These are phyloP conservation scores for Fagopyrum homotropicum DNA, from an alignment of 148 eudicot species.

Conservation along the genomic window DNA sequence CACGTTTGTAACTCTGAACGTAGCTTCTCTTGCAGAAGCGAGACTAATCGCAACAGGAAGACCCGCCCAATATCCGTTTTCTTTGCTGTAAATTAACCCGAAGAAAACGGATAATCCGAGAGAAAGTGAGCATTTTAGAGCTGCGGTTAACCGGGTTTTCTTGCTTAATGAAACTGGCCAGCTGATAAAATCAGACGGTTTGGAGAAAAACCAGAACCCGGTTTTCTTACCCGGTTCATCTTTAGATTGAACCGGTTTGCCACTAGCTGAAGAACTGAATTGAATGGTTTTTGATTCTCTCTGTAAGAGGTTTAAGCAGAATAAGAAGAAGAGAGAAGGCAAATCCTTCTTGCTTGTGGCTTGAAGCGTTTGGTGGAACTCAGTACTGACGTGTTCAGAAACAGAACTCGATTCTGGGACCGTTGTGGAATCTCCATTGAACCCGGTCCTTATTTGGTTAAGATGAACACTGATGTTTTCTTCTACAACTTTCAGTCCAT, in stretches of 20 bases:
- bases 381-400: slow-evolving; percentile 16
- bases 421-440: slow-evolving; percentile 17
- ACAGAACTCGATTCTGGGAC: slow-evolving; percentile 45
- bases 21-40: slow-evolving; percentile 57
- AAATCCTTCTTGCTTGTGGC: slow-evolving; percentile 24
- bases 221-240: slow-evolving; percentile 16
- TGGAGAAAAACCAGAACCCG: slow-evolving; percentile 16
- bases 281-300: slow-evolving; percentile 29
- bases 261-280: slow-evolving; percentile 2
- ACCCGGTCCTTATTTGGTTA: slow-evolving; percentile 3
- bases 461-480: slow-evolving; percentile 28
- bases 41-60: slow-evolving; percentile 63
- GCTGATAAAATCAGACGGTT: slow-evolving; percentile 18
- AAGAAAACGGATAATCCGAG: slow-evolving; percentile 58
- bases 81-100: slow-evolving; percentile 58
- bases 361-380: slow-evolving; percentile 43
- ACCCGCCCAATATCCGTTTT: slow-evolving; percentile 66
- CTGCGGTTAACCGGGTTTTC: slow-evolving; percentile 33
- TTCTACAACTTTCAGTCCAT: slow-evolving; percentile 22
- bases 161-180: slow-evolving; percentile 17
- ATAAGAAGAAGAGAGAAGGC: slow-evolving; percentile 56
- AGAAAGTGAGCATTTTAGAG: slow-evolving; percentile 58
- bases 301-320: slow-evolving; percentile 52
- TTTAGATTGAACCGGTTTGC: slow-evolving; percentile 1
- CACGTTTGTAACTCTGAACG: slow-evolving; percentile 53